Percentiles rank a stretch among this genome's conserved stretches.
Evolutionary conservation across 257 asterid species (phyloP).

Genomic region (Phtheirospermum japonicum): DNA sequence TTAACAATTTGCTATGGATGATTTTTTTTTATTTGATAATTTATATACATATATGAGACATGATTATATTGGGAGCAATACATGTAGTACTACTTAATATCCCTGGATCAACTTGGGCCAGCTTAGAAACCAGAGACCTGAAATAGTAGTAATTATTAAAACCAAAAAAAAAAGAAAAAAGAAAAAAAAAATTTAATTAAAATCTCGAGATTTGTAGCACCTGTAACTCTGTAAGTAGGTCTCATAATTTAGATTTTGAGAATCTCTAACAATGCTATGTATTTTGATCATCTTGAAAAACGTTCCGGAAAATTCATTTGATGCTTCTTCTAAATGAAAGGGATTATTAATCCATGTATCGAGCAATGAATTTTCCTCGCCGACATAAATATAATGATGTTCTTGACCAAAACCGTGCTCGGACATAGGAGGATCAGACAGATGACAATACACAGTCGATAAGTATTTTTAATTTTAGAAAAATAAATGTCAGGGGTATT

Average conservation of each 20-base stretch:
- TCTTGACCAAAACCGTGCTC: neutral
- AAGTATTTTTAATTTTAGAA: constrained; percentile 48
- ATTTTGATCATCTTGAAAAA: constrained; percentile 50
- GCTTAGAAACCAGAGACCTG: constrained; percentile 61
- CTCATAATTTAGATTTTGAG: constrained; percentile 46
- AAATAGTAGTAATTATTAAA: constrained; percentile 5
- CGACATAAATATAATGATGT: constrained; percentile 27
- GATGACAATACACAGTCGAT: constrained; percentile 62
- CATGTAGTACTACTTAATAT: too few relatives aligned
- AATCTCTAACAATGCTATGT: constrained; percentile 49
- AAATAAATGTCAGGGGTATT: neutral
- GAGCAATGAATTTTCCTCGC: constrained; percentile 30
- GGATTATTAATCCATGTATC: constrained; percentile 40
- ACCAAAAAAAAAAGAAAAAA: too few relatives aligned
- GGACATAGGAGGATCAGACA: constrained; percentile 62
- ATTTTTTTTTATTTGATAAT: too few relatives aligned
- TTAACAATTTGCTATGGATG: too few relatives aligned
- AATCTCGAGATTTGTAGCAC: constrained; percentile 23
- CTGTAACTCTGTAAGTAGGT: constrained; percentile 54
- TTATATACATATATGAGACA: too few relatives aligned
- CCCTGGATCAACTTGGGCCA: constrained; percentile 69
- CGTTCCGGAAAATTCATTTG: constrained; percentile 35
- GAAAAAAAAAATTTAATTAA: too few relatives aligned
- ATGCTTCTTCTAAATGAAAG: constrained; percentile 29
- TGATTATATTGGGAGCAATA: too few relatives aligned